These are phyloP conservation scores for Phytophthora aleatoria DNA, from an alignment of 352 stramenopile species.

Conservation along the genomic window DNA sequence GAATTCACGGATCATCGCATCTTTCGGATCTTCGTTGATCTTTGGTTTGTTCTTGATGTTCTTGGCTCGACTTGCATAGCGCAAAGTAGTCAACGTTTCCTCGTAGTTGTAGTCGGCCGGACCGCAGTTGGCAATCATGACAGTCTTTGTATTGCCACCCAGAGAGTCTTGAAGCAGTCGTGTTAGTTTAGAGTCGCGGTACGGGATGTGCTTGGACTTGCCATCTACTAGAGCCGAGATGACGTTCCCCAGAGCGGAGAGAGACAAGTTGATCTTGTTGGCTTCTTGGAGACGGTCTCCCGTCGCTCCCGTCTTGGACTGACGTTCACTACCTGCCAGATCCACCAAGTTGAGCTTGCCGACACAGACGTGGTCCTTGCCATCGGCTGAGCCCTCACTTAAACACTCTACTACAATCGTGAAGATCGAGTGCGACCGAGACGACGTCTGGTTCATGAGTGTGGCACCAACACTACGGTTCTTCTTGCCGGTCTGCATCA, in stretches of 20 bases:
- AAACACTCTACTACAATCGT: constrained; percentile 95
- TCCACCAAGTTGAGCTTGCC: constrained; percentile 96
- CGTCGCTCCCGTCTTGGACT: constrained; percentile 76
- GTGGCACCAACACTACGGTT: constrained; percentile 95
- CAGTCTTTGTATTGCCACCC: constrained; percentile 97
- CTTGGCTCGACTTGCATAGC: constrained; percentile 98
- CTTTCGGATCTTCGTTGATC: constrained; percentile 98
- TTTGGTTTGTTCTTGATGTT: constrained; percentile 99
- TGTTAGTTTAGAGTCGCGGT: constrained; percentile 98
- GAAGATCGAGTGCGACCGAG: constrained; percentile 98
- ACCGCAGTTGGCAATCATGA: constrained; percentile 98
- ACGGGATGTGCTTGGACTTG: constrained; percentile 85
- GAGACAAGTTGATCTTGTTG: constrained; percentile 84
- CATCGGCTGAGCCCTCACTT: constrained; percentile 63
- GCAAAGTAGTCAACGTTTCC: constrained; percentile 92
- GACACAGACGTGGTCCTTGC: constrained; percentile 93
- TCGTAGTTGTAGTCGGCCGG: constrained; percentile 99
- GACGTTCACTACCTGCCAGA: constrained; percentile 73
- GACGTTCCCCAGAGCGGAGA: constrained; percentile 85
- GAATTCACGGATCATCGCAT: constrained; percentile 97
- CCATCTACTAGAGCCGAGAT: constrained; percentile 88
- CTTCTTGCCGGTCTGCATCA: constrained; percentile 95
- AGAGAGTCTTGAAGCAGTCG: constrained; percentile 96
- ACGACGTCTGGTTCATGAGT: constrained; percentile 98
- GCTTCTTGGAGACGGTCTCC: constrained; percentile 76